Conservation (phyloP, 768 basidiomycete genomes). For the Suillus paluster region DNA sequence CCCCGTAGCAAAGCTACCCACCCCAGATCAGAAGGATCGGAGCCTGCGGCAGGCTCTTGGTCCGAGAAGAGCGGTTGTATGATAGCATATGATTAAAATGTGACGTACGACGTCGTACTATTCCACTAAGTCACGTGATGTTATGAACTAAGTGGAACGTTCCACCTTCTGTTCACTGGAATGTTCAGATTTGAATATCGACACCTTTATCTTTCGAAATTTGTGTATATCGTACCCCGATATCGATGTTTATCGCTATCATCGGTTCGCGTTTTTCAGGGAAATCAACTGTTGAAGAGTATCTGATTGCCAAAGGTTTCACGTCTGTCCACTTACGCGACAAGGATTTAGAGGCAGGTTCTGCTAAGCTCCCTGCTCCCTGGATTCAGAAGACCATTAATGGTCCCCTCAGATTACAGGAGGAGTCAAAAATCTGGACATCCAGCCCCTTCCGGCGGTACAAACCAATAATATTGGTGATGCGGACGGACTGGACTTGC, state of each 20-base stretch:
- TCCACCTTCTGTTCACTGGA: background rate
- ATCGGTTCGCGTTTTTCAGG: slow-evolving; percentile 67
- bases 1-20: too few species aligned
- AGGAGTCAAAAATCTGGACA: background rate
- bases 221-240: slow-evolving; percentile 25
- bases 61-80: too few species aligned
- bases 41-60: too few species aligned
- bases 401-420: background rate
- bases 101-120: too few species aligned
- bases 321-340: slow-evolving; percentile 46
- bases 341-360: slow-evolving; percentile 24
- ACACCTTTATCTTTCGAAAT: background rate
- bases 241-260: slow-evolving; percentile 77
- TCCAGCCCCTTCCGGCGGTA: background rate
- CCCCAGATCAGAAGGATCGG: too few species aligned
- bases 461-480: slow-evolving; percentile 11
- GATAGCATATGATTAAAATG: too few species aligned
- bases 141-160: too few species aligned
- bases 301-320: slow-evolving; percentile 64
- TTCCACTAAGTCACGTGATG: background rate
- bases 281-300: slow-evolving; percentile 61
- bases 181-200: background rate
- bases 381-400: slow-evolving; percentile 4
- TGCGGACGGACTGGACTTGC: slow-evolving; percentile 17
- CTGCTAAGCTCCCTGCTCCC: background rate